phyloP scores from a whole-genome alignment of 768 basidiomycete genomes.

The Mycena chlorophos region DNA sequence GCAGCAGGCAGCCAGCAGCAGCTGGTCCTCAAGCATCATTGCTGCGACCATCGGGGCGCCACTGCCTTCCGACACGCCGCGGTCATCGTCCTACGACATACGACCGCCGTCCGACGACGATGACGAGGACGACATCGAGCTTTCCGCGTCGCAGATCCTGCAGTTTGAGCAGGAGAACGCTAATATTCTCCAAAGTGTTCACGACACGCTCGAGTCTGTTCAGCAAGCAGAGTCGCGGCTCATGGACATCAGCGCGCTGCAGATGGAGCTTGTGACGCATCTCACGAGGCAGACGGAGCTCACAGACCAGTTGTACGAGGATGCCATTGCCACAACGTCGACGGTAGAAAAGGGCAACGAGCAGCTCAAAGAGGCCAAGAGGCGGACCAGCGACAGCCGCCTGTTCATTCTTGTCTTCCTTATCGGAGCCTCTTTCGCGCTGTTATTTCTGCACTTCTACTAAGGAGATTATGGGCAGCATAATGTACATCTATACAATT shows the following conservation, averaged over 20 bases:
- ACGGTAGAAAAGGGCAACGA: conserved; percentile 88
- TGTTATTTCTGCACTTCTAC: conserved; percentile 94
- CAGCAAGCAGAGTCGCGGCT: conserved; percentile 90
- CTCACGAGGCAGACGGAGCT: conserved; percentile 87
- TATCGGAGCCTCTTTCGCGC: conserved; percentile 84
- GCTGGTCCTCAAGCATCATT: conserved; percentile 63
- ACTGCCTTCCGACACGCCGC: conserved; percentile 31
- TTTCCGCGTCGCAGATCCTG: conserved; percentile 85
- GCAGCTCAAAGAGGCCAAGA: conserved; percentile 86
- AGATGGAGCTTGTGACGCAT: conserved; percentile 88
- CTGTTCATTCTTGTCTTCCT: conserved; percentile 91
- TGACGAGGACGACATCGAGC: conserved; percentile 78
- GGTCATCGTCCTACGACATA: conserved; percentile 27
- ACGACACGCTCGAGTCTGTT: conserved; percentile 84
- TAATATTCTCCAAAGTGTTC: conserved; percentile 77
- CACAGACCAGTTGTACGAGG: conserved; percentile 92
- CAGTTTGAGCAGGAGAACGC: conserved; percentile 94
- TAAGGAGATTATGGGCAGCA: conserved; percentile 36
- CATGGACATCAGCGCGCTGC: conserved; percentile 89
- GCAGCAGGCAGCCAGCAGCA: conserved; percentile 34
- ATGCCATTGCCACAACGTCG: conserved; percentile 84
- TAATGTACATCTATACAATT: conserved; percentile 1
- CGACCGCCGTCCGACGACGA: conserved; percentile 47
- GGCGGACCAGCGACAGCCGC: conserved; percentile 83
- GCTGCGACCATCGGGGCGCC: conserved; percentile 60